Evolutionary conservation across 345 rosid species (phyloP), one percentile per base, ranked within the genome.

Genomic region (Diplotaxis tenuifolia): DNA sequence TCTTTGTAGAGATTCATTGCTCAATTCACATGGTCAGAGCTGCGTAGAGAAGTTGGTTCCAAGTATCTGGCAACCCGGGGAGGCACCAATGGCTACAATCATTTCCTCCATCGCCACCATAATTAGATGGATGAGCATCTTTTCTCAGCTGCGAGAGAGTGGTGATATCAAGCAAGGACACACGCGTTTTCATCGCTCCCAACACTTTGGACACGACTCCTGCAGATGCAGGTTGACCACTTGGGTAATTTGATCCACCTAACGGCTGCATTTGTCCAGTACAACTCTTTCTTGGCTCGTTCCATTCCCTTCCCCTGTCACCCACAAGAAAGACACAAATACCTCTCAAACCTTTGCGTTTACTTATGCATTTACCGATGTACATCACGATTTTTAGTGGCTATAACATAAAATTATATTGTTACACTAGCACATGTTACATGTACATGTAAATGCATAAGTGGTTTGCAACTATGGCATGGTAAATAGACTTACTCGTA

Each of bases 21-120:
- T 2, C 53, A 10, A 16, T 65, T 90, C 86, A 88, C 87, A 79
- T 83, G 9, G 80, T 21, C 8, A 92, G 86, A 55, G 96, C 92
- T 77, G 96, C 95, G 77, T 86, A 89, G 14, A 94, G 81, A 71
- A 94, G 98, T 54, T 91, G 97, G 83, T 91, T 94, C 98, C 98
- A 94, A 10, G 92, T 88, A 80, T 94, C 98, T 2, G 98, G 98
- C 82, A 94, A 71, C 11, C 98, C 98, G 0, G 98, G 97, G 38
- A 94, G 92, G 77, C 98, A 94, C 97, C 98, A 94, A 61, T 94
- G 98, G 83, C 98, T 94, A 71, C 98, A 94, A 67, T 94, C 98
- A 0, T 65, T 87, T 67, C 96, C 90, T 71, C 76, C 82, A 5
- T 78, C 82, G 0, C 85, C 80, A 6, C 86, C 59, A 14, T 89